Conservation (phyloP, 2,329 filamentous ascomycete species). For the Polytolypa hystricis region DNA sequence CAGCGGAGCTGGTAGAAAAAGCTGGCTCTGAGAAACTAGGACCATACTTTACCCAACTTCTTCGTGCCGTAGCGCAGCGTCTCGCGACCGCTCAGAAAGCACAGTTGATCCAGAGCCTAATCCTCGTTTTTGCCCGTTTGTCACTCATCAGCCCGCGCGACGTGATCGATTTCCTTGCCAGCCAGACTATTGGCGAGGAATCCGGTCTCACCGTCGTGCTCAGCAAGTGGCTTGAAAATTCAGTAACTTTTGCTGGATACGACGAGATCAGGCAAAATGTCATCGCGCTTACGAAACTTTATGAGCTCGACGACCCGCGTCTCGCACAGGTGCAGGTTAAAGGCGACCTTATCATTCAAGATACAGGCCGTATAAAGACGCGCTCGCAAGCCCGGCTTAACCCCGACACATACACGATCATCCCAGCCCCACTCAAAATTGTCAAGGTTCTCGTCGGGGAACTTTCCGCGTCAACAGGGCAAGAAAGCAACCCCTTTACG, state of each 20-base stretch:
- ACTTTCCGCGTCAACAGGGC: constrained; percentile 66
- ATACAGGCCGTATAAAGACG: constrained; percentile 80
- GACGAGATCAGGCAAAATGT: constrained; percentile 96
- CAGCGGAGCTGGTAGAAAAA: constrained; percentile 90
- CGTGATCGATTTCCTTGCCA: constrained; percentile 81
- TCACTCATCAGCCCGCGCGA: constrained; percentile 76
- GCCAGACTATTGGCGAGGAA: constrained; percentile 62
- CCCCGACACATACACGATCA: constrained; percentile 78
- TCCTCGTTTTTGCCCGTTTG: constrained; percentile 85
- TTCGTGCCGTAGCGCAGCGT: constrained; percentile 77
- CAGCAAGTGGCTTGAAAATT: constrained; percentile 94
- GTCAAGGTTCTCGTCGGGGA: constrained; percentile 93
- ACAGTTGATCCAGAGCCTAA: constrained; percentile 88
- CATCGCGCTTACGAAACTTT: constrained; percentile 84
- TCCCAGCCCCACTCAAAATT: constrained; percentile 86
- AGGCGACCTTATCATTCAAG: constrained; percentile 75
- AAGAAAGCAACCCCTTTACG: constrained; percentile 38
- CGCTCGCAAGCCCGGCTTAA: constrained; percentile 79
- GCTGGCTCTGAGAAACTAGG: constrained; percentile 84
- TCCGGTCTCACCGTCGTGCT: constrained; percentile 84
- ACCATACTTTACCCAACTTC: constrained; percentile 75
- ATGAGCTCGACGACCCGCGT: constrained; percentile 72
- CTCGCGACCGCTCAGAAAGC: constrained; percentile 73
- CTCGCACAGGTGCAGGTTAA: constrained; percentile 72
- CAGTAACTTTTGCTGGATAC: constrained; percentile 92